Base-by-base conservation (phyloP, 108 stramenopile genomes). In the Nitzschia palea region DNA sequence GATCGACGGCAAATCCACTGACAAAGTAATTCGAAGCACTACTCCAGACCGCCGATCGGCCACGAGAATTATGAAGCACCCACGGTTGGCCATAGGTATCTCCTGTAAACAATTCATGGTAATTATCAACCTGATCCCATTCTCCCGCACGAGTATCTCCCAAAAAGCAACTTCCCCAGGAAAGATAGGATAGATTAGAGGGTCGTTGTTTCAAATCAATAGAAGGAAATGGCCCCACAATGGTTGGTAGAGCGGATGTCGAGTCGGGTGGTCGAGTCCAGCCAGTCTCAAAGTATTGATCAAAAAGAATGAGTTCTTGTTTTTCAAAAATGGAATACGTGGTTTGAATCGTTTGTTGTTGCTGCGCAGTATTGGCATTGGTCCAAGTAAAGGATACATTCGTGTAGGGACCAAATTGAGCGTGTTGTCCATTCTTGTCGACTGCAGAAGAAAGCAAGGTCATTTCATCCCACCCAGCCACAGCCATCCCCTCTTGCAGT, bases 1-100 rank as follows among this genome's bases (percentile, higher is more conserved):
- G 4, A 20, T 48, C 47, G 47, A 48, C 47, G 18, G 47, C 47
- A 51, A 54, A 54, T 9, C 64, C 64, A 54, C 47, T 65, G 52
- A 65, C 64, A 34, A 65, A 65, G 48, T 51, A 65, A 25, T 51
- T 51, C 15, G 8, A 9, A 10, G 51, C 3, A 26, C 33, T 51
- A 26, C 64, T 65, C 64, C 48, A 51, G 9, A 65, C 64, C 3
- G 22, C 29, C 32, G 64, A 25, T 32, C 47, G 44, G 10, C 54
- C 54, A 10, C 40, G 22, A 8, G 33, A 14, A 9, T 36, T 17
- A 40, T 60, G 58, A 8, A 60, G 4, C 3, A 60, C 18, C 58
- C 58, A 60, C 3, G 58, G 58, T 32, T 60, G 58, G 10, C 58
- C 58, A 40, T 60, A 26, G 18, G 23, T 25, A 40, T 60, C 18